Conservation (phyloP, 768 basidiomycete species). For the Termitomyces sp. region DNA sequence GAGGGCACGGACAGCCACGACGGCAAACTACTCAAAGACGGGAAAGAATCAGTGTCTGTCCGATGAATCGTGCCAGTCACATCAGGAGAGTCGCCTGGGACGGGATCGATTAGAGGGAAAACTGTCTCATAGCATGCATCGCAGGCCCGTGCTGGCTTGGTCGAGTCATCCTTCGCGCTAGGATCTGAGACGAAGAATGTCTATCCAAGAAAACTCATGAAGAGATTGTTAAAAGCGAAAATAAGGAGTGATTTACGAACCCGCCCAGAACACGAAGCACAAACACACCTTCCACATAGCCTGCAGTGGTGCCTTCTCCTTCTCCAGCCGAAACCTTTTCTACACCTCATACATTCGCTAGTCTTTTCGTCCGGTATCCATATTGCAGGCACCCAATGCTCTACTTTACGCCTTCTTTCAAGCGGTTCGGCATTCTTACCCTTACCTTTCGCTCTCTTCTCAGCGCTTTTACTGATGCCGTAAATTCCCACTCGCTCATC, state of each 20-base stretch:
- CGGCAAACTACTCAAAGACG: conserved; percentile 50
- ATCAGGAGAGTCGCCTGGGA: conserved; percentile 12
- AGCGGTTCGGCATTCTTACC: conserved; percentile 13
- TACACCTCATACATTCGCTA: conserved; percentile 84
- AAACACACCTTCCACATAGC: conserved; percentile 83
- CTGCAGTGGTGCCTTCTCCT: conserved; percentile 84
- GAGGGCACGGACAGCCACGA: conserved; percentile 58
- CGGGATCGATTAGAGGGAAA: conserved; percentile 59
- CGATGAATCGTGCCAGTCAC: conserved; percentile 6
- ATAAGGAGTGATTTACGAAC: conserved; percentile 38
- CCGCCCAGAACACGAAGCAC: conserved; percentile 76
- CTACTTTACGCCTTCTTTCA: conserved; percentile 53
- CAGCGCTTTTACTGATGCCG: conserved; percentile 9
- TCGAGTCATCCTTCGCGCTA: conserved; percentile 36
- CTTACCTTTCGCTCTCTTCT: conserved; percentile 17
- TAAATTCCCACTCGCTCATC: conserved; percentile 40
- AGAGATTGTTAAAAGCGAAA: background rate
- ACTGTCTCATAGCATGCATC: conserved; percentile 84
- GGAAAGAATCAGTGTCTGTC: conserved; percentile 34
- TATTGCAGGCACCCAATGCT: conserved; percentile 85
- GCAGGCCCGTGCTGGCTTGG: conserved; percentile 74
- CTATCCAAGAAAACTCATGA: conserved; percentile 34
- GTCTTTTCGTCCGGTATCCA: conserved; percentile 91
- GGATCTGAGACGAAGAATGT: conserved; percentile 78
- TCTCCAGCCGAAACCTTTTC: conserved; percentile 70